Evolutionary conservation across 2,329 filamentous ascomycete genomes (phyloP).

Genomic region (Verticillium dahliae): DNA sequence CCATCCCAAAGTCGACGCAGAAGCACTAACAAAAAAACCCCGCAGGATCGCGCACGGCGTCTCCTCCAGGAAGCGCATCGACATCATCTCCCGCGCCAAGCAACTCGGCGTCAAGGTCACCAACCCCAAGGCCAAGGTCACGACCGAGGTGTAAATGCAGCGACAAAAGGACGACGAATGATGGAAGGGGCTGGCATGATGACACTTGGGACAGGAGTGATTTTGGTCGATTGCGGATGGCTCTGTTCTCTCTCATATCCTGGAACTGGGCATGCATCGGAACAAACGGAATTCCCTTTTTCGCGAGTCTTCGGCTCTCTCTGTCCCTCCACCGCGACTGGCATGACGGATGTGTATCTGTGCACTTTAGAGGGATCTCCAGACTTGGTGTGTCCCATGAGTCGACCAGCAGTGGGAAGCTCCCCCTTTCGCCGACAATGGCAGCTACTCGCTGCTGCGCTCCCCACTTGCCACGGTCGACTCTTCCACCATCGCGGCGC

Average conservation of each 20-base stretch:
- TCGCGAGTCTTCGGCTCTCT: conserved; percentile 9
- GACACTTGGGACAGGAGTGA: conserved; percentile 4
- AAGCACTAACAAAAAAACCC: conserved; percentile 3
- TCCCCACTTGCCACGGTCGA: background rate
- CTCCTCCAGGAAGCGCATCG: conserved; percentile 96
- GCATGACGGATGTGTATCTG: conserved; percentile 10
- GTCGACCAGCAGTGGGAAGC: background rate
- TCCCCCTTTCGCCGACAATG: background rate
- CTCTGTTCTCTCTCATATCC: conserved; percentile 11
- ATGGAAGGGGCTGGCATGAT: conserved; percentile 6
- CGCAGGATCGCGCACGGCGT: conserved; percentile 95
- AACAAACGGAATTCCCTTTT: conserved; percentile 9
- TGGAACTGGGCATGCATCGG: conserved; percentile 12
- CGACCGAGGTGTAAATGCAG: conserved; percentile 71
- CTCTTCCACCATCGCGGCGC: background rate
- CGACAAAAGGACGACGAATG: conserved; percentile 2
- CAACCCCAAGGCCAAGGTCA: conserved; percentile 98
- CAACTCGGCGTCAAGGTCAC: conserved; percentile 99
- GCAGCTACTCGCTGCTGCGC: background rate
- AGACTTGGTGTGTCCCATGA: background rate
- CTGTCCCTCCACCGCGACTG: conserved; percentile 7
- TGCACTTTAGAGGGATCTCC: conserved; percentile 10
- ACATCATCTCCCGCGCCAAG: conserved; percentile 96
- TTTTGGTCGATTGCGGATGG: conserved; percentile 6
- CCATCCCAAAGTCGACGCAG: background rate